A percentile compares a stretch with the other conserved stretches of the same genome.
phyloP scores from a whole-genome alignment of 805 yeast species.

The Komagataella populi region DNA sequence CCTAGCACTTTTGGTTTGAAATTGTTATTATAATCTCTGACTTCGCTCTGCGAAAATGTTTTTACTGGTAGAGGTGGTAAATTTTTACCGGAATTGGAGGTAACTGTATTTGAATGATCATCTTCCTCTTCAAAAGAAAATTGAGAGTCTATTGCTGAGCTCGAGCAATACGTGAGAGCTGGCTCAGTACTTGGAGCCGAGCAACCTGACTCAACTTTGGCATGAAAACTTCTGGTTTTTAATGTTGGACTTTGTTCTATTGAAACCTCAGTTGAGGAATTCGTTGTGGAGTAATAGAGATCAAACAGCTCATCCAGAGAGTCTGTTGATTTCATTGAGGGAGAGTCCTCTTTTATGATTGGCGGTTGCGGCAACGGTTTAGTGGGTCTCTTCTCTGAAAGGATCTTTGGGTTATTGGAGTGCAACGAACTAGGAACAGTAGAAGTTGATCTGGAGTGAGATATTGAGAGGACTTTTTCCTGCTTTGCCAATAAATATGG shows the following conservation, averaged over 20 bases:
- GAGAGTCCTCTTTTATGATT: not conserved
- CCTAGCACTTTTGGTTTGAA: conserved; percentile 1
- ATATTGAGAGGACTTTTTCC: not conserved
- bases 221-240: not conserved
- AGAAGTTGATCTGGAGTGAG: not conserved
- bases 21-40: conserved; percentile 9
- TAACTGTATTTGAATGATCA: not conserved
- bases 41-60: conserved; percentile 9
- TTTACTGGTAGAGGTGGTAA: conserved; percentile 13
- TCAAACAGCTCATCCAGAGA: not conserved
- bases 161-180: not conserved
- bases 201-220: not conserved
- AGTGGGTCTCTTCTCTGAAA: not conserved
- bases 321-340: not conserved
- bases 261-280: not conserved
- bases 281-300: not conserved
- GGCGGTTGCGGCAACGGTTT: not conserved
- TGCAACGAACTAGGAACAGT: not conserved
- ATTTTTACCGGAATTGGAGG: conserved; percentile 5
- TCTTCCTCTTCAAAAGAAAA: not conserved
- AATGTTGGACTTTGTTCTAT: not conserved
- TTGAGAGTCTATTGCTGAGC: not conserved
- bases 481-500: not conserved
- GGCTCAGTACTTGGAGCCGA: not conserved
- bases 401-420: not conserved